A percentile compares a stretch with the other conserved stretches of the same genome.
These are phyloP conservation scores for Agrocybe chaxingu DNA, from an alignment of 768 basidiomycete genomes.

Conservation along the genomic window DNA sequence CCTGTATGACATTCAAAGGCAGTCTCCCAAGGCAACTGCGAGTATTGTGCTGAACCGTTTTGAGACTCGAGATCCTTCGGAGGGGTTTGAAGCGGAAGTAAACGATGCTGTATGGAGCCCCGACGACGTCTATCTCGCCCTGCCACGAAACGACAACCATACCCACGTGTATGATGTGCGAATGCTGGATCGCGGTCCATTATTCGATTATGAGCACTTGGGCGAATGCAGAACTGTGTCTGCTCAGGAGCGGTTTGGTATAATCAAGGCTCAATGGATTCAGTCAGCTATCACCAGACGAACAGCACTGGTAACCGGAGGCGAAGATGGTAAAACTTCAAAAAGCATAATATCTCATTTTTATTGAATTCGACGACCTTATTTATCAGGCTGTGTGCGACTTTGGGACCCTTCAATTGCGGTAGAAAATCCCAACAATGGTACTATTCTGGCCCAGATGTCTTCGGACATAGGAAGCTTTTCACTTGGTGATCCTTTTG, in stretches of 20 bases:
- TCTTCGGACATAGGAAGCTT: conserved; percentile 59
- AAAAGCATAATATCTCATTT: neutral
- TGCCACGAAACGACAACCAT: conserved; percentile 57
- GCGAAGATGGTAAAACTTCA: conserved; percentile 52
- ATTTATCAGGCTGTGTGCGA: conserved; percentile 57
- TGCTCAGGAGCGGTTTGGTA: conserved; percentile 37
- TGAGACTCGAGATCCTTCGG: conserved; percentile 5
- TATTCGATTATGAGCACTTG: conserved; percentile 48
- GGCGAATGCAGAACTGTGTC: conserved; percentile 29
- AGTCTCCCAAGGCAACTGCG: conserved; percentile 21
- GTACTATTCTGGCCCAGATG: conserved; percentile 46
- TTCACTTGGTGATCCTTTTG: conserved; percentile 50
- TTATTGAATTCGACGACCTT: neutral
- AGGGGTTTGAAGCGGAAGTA: conserved; percentile 37
- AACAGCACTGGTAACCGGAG: conserved; percentile 53
- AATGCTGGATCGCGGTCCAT: conserved; percentile 39
- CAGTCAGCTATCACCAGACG: conserved; percentile 32
- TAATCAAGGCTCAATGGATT: conserved; percentile 54
- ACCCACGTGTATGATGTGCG: conserved; percentile 64
- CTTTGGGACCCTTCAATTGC: conserved; percentile 60
- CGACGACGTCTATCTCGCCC: conserved; percentile 57
- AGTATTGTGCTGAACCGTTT: conserved; percentile 35
- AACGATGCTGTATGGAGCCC: conserved; percentile 53
- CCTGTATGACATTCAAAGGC: conserved; percentile 49
- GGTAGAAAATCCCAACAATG: conserved; percentile 35